These are phyloP conservation scores for Wickerhamiella qilinensis DNA, from an alignment of 805 yeast species.

Conservation along the genomic window DNA sequence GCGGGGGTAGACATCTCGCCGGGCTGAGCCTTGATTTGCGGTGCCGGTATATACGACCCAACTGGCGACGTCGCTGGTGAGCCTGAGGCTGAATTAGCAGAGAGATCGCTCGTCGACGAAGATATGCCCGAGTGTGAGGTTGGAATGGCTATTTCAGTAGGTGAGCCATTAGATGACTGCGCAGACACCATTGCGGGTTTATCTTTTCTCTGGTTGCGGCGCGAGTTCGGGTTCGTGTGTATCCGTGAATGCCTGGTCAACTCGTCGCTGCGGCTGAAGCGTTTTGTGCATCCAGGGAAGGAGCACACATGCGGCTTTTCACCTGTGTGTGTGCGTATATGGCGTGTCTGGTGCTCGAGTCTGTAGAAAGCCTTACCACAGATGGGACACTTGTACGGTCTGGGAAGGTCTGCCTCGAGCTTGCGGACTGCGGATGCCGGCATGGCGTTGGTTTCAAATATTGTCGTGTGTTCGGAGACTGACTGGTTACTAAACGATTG, in stretches of 20 bases:
- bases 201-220: slow-evolving; percentile 15
- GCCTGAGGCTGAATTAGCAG: neutral
- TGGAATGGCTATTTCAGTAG: neutral
- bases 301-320: slow-evolving; percentile 77
- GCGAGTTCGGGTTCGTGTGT: slow-evolving; percentile 32
- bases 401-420: slow-evolving; percentile 20
- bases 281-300: slow-evolving; percentile 71
- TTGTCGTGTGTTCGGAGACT: neutral
- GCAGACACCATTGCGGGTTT: too few relatives aligned
- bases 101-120: neutral
- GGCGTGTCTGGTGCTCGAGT: slow-evolving; percentile 81
- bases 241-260: slow-evolving; percentile 73
- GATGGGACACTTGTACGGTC: slow-evolving; percentile 75
- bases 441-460: neutral
- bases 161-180: too few relatives aligned
- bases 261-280: slow-evolving; percentile 71
- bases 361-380: slow-evolving; percentile 80
- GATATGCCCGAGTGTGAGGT: neutral
- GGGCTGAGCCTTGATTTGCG: neutral
- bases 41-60: too few relatives aligned
- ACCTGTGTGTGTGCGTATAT: slow-evolving; percentile 83
- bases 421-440: slow-evolving; percentile 1
- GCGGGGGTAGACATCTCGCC: neutral
- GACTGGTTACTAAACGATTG: neutral
- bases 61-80: neutral